A percentile compares a stretch with the other conserved stretches of the same genome.
Conservation (phyloP, 2,329 filamentous ascomycete genomes). For the Didymella arachidicola region DNA sequence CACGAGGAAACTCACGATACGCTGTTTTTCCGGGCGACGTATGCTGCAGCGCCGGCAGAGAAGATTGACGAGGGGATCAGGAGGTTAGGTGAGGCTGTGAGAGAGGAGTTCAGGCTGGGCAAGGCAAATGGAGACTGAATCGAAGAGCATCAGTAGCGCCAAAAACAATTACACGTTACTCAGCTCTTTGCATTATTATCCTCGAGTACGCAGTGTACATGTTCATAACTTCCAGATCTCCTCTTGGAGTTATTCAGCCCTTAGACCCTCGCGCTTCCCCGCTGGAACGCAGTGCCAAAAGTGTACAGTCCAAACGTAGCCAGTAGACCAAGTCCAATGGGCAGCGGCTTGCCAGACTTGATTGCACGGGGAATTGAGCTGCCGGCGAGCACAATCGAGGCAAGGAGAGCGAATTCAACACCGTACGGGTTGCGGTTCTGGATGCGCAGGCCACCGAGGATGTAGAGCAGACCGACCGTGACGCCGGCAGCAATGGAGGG, state of each 20-base stretch:
- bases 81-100: slow-evolving; percentile 77
- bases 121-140: slow-evolving; percentile 10
- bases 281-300: slow-evolving; percentile 73
- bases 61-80: slow-evolving; percentile 60
- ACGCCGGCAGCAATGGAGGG: slow-evolving; percentile 87
- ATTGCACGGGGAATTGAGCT: slow-evolving; percentile 87
- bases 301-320: slow-evolving; percentile 79
- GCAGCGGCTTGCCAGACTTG: slow-evolving; percentile 82
- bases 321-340: slow-evolving; percentile 78
- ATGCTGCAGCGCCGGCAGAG: slow-evolving; percentile 73
- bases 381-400: slow-evolving; percentile 83
- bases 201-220: slow-evolving; percentile 10
- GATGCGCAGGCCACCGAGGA: slow-evolving; percentile 81
- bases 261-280: slow-evolving; percentile 18
- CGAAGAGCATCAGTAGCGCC: neutral
- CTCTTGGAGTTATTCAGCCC: neutral
- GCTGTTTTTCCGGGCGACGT: slow-evolving; percentile 90
- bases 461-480: slow-evolving; percentile 80
- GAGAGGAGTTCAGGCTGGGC: slow-evolving; percentile 63
- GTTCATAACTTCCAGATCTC: neutral
- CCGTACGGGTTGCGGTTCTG: slow-evolving; percentile 79
- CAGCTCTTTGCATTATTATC: slow-evolving; percentile 2
- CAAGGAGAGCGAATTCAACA: slow-evolving; percentile 85
- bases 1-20: slow-evolving; percentile 64
- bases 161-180: neutral